Conservation (phyloP, 371 early-diverging fungal genomes). For the Lichtheimia ramosa region DNA sequence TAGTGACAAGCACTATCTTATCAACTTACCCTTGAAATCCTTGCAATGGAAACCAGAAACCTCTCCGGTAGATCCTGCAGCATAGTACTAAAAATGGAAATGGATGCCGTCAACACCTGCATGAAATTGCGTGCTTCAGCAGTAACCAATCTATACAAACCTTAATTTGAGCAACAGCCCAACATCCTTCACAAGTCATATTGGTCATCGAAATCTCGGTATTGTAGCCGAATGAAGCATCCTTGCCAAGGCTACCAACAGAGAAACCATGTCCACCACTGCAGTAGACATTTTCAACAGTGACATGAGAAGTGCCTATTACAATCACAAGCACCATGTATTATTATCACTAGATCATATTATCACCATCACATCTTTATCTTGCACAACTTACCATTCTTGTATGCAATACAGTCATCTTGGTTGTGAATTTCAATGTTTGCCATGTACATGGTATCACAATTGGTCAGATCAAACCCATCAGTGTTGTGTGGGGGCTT, state of each 20-base stretch:
- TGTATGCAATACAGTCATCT: conserved; percentile 17
- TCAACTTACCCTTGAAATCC: conserved; percentile 7
- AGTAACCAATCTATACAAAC: not conserved
- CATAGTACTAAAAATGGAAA: conserved; percentile 3
- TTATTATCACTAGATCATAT: too few species aligned
- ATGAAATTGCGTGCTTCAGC: conserved; percentile 7
- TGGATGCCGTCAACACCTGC: not conserved
- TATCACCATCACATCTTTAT: too few species aligned
- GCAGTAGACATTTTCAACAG: conserved; percentile 10
- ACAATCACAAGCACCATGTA: too few species aligned
- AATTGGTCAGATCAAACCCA: conserved; percentile 8
- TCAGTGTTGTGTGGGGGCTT: conserved; percentile 13
- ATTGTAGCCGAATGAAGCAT: not conserved
- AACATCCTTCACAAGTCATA: conserved; percentile 15
- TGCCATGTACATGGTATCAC: conserved; percentile 1
- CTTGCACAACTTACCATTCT: conserved; percentile 3
- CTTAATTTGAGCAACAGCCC: conserved; percentile 15
- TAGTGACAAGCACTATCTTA: too few species aligned
- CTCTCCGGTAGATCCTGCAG: conserved; percentile 10
- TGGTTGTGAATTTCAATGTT: conserved; percentile 12
- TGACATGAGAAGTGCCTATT: conserved; percentile 1
- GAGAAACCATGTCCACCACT: conserved; percentile 15
- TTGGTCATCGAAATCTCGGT: conserved; percentile 12
- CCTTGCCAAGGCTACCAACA: conserved; percentile 14
- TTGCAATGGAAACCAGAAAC: conserved; percentile 4